Conservation (phyloP, 805 yeast species). For the Cyberlindnera mrakii region DNA sequence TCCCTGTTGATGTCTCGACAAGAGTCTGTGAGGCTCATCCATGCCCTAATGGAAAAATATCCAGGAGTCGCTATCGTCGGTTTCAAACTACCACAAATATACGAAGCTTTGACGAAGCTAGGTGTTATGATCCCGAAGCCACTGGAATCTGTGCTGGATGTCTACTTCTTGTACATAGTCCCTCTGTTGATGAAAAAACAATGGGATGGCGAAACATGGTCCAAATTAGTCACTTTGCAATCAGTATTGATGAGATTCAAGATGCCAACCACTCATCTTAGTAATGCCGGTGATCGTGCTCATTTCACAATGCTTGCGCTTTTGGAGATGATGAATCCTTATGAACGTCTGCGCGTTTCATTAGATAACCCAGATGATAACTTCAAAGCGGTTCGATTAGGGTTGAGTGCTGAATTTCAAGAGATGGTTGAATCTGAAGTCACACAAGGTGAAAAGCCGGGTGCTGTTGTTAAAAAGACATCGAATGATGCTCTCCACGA, state of each 20-base stretch:
- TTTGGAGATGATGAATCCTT: constrained; percentile 15
- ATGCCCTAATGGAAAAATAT: constrained; percentile 1
- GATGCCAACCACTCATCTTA: constrained; percentile 11
- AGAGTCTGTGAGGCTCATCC: constrained; percentile 8
- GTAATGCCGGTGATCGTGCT: constrained; percentile 16
- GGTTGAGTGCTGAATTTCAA: no score
- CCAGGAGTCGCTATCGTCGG: constrained; percentile 6
- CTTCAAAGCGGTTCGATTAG: constrained; percentile 2
- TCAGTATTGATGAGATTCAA: constrained; percentile 11
- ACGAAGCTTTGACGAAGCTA: constrained; percentile 1
- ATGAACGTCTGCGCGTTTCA: constrained; percentile 10
- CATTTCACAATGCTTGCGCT: constrained; percentile 11
- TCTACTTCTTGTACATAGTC: constrained; percentile 10
- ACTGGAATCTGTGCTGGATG: constrained; percentile 5
- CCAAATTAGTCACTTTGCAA: constrained; percentile 4
- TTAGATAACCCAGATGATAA: constrained; percentile 11
- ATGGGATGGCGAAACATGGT: constrained; percentile 4
- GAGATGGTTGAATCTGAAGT: no score
- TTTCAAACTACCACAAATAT: constrained; percentile 2
- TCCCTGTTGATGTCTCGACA: constrained; percentile 3
- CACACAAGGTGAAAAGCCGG: no score
- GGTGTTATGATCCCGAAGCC: constrained; percentile 2
- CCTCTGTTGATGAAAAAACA: constrained; percentile 7
- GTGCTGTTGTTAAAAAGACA: no score
- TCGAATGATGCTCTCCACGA: no score